Evolutionary conservation across 768 basidiomycete species (phyloP), one percentile per base, ranked within the genome.

Genomic region (Mycena haematopus): DNA sequence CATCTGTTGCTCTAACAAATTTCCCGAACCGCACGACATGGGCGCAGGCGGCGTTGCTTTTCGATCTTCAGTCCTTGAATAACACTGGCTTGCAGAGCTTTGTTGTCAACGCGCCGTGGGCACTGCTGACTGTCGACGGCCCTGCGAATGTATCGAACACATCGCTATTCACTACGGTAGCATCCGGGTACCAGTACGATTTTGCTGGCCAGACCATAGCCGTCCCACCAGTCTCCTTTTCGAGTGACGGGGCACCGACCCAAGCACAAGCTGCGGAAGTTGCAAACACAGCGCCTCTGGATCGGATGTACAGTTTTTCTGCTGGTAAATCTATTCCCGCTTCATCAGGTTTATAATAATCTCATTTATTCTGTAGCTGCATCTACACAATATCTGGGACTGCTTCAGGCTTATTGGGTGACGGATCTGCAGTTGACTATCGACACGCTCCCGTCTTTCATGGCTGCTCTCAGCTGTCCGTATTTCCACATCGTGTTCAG

Each of bases 291-390:
- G 79, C 81, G 24, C 72, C 80, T 6, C 70, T 89, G 60, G 82
- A 89, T 70, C 78, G 82, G 45, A 85, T 89, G 81, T 88, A 87
- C 70, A 80, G 78, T 19, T 85, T 77, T 75, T 85, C 88, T 21
- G 73, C 76, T 59, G 87, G 89, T 89, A 70, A 60, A 83, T 68
- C 31, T 60, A 35, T 49, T 35, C 44, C 38, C 51, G 8, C 27
- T 13, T 44, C 3, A 36, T 29, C 31, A 24, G 5, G 3, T 45
- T 22, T 7, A 25, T 40, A 21, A 31, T 31, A 31, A 31, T 31
- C 57, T 72, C 35, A 53, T 60, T 52, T 29, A 13, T 58, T 59
- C 27, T 56, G 6, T 68, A 90, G 89, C 87, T 2, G 84, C 86
- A 11, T 83, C 88, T 0, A 79, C 75, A 0, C 86, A 89, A 68